Evolutionary conservation across 2,329 filamentous ascomycete species (phyloP), one percentile per base, ranked within the genome.

Genomic region (Alternaria incomplexa): DNA sequence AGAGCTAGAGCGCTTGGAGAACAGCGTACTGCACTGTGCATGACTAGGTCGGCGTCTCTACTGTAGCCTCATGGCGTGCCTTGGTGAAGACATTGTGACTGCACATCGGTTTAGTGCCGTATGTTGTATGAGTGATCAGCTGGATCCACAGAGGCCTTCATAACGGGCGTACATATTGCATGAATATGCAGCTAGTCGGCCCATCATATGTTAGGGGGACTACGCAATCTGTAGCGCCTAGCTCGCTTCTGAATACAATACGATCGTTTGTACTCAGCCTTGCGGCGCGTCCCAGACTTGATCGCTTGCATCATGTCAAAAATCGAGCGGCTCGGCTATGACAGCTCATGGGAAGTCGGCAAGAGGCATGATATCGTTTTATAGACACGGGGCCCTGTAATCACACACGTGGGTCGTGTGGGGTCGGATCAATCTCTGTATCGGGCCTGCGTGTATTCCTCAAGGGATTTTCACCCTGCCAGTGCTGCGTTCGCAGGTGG

Each of bases 41-140:
- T 61, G 58, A 57, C 61, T 54, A 54, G 62, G 47, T 58, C 50
- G 51, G 40, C 54, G 51, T 44, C 32, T 61, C 47, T 36, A 54
- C 26, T 15, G 45, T 62, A 59, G 60, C 54, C 59, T 54, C 61
- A 59, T 62, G 63, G 65, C 62, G 36, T 64, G 54, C 57, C 63
- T 62, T 55, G 23, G 26, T 28, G 45, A 56, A 25, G 61, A 26
- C 53, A 48, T 32, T 51, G 45, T 57, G 55, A 58, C 56, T 50
- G 64, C 62, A 61, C 55, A 36, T 64, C 63, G 64, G 40, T 55
- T 52, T 30, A 61, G 61, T 56, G 52, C 52, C 55, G 36, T 23
- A 44, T 50, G 56, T 54, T 56, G 44, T 52, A 44, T 45, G 26
- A 43, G 25, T 58, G 58, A 58, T 63, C 63, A 65, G 54, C 54